Evolutionary conservation across 106 monocot genomes (phyloP), one percentile per base, ranked within the genome.

Genomic region (Allium cepa): DNA sequence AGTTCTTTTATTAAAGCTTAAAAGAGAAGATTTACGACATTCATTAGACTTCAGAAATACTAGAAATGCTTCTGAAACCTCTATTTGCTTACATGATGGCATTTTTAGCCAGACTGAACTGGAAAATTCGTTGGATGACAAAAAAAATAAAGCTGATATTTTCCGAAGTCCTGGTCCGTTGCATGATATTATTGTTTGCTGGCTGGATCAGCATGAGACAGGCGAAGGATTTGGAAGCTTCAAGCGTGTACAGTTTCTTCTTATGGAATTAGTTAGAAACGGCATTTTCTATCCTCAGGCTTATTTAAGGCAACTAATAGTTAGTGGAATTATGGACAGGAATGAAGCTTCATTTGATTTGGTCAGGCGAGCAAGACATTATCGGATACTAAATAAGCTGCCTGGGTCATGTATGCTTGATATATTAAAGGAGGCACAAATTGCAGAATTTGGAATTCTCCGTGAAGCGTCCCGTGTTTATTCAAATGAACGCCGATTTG

Each of bases 151-250:
- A 62, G 57, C 56, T 51, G 73, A 93, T 77, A 46, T 79, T 57
- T 79, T 92, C 66, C 76, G 85, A 69, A 93, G 90, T 72, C 90
- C 92, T 59, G 80, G 92, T 53, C 92, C 89, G 55, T 70, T 99
- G 71, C 97, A 99, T 81, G 97, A 99, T 68, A 87, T 99, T 62
- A 65, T 99, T 51, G 88, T 92, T 3, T 99, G 97, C 71, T 99
- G 97, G 97, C 59, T 99, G 52, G 97, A 93, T 81, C 97, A 90
- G 63, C 92, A 93, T 84, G 90, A 90, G 36, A 71, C 64, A 57
- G 82, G 82, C 61, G 85, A 75, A 76, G 75, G 81, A 69, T 64
- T 64, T 49, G 82, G 81, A 70, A 84, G 92, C 53, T 87, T 82
- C 51, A 84, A 84, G 69, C 71, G 80, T 62, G 75, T 99, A 59